phyloP scores from a whole-genome alignment of 805 yeast species.

The Teunomyces atbi region DNA sequence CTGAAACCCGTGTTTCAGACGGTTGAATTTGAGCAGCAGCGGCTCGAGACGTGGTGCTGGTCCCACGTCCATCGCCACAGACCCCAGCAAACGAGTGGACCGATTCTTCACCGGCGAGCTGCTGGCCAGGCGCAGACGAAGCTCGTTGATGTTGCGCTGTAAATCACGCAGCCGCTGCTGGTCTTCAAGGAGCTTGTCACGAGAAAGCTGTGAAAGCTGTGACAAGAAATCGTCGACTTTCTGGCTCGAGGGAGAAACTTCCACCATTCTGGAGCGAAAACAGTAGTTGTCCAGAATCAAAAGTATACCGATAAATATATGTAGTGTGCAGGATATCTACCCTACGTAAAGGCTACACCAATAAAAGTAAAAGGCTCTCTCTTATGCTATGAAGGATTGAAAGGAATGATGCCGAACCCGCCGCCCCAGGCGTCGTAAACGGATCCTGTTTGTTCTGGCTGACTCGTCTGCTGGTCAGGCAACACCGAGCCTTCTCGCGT shows the following conservation, averaged over 20 bases:
- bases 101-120: constrained; percentile 18
- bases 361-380: too few relatives aligned
- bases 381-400: constrained; percentile 39
- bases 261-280: constrained; percentile 9
- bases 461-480: constrained; percentile 15
- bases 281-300: too few relatives aligned
- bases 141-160: constrained; percentile 30
- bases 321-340: not conserved
- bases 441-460: constrained; percentile 8
- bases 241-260: constrained; percentile 27
- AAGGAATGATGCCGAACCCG: constrained; percentile 40
- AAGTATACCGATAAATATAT: too few relatives aligned
- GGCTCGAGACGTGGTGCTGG: not conserved
- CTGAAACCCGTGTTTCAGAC: constrained; percentile 1
- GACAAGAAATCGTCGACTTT: constrained; percentile 40
- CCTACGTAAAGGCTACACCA: too few relatives aligned
- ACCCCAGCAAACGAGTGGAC: not conserved
- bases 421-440: constrained; percentile 33
- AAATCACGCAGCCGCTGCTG: constrained; percentile 33
- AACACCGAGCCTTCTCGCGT: constrained; percentile 30
- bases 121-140: constrained; percentile 23
- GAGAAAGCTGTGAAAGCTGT: constrained; percentile 35
- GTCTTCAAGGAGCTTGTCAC: constrained; percentile 32
- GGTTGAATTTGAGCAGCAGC: constrained; percentile 19
- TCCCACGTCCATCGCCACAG: too few relatives aligned